These are phyloP conservation scores for Phytophthora crassamura DNA, from an alignment of 352 stramenopile species.

Conservation along the genomic window DNA sequence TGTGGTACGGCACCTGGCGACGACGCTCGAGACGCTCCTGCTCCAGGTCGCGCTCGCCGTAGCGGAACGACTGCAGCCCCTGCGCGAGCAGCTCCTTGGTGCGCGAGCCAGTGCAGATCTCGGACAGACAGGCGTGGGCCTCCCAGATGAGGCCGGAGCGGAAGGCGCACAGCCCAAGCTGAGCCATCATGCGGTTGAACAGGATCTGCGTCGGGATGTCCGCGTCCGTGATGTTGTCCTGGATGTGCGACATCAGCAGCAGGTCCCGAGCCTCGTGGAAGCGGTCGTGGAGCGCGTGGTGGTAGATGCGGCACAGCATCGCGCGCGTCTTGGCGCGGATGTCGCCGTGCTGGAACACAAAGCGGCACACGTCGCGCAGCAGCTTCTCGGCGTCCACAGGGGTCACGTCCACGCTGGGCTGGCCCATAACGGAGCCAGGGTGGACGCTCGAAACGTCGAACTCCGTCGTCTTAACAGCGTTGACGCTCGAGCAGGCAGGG, in stretches of 20 bases:
- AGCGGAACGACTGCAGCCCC: slow-evolving; percentile 91
- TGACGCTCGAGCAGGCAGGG: slow-evolving; percentile 80
- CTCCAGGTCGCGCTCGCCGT: slow-evolving; percentile 95
- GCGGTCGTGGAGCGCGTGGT: slow-evolving; percentile 98
- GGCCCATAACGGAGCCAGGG: slow-evolving; percentile 76
- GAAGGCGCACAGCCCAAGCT: slow-evolving; percentile 97
- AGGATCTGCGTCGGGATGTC: slow-evolving; percentile 98
- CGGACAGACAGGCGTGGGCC: slow-evolving; percentile 96
- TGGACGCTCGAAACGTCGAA: slow-evolving; percentile 74
- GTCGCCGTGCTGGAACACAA: slow-evolving; percentile 94
- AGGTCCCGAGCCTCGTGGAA: slow-evolving; percentile 98
- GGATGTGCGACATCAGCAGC: slow-evolving; percentile 98
- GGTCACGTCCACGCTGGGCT: slow-evolving; percentile 68
- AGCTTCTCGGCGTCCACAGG: slow-evolving; percentile 82
- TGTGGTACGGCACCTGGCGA: slow-evolving; percentile 98
- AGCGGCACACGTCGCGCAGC: slow-evolving; percentile 91
- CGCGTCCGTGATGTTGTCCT: slow-evolving; percentile 94
- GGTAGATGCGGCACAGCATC: slow-evolving; percentile 99
- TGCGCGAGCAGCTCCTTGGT: slow-evolving; percentile 98
- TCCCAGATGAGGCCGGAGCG: slow-evolving; percentile 95
- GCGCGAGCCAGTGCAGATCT: slow-evolving; percentile 94
- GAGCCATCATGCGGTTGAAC: slow-evolving; percentile 96
- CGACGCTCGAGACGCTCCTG: slow-evolving; percentile 98
- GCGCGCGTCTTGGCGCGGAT: slow-evolving; percentile 94
- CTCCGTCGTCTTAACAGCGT: slow-evolving; percentile 48